These are phyloP conservation scores for Akanthomyces dipterigenus DNA, from an alignment of 2,329 filamentous ascomycete genomes.

Conservation along the genomic window DNA sequence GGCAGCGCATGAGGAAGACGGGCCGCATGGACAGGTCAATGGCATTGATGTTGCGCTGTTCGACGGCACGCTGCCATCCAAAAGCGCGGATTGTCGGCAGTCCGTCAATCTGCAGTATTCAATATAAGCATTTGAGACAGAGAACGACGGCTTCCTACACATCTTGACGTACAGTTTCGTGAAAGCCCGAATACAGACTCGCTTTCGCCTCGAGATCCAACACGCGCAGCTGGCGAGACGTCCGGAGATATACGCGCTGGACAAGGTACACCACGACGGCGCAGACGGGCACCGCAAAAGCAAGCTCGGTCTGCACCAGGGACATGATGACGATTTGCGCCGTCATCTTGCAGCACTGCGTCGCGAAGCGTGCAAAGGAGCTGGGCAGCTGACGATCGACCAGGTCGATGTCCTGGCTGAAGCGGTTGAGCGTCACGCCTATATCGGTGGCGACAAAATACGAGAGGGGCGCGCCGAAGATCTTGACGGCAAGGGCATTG, in stretches of 20 bases:
- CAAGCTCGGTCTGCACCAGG: constrained; percentile 35
- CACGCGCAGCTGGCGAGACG: constrained; percentile 49
- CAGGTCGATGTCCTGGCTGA: constrained; percentile 34
- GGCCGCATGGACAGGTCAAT: constrained; percentile 27
- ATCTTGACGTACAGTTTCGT: constrained; percentile 27
- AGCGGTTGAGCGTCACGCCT: constrained; percentile 34
- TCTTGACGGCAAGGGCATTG: constrained; percentile 11
- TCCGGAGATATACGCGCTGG: constrained; percentile 33
- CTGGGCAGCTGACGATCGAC: constrained; percentile 32
- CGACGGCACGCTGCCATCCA: constrained; percentile 24
- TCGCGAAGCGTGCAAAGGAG: constrained; percentile 23
- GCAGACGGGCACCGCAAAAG: constrained; percentile 35
- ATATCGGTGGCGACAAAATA: constrained; percentile 34
- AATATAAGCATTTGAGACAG: not conserved
- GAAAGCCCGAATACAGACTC: constrained; percentile 34
- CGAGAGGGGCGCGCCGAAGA: constrained; percentile 25
- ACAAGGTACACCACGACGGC: constrained; percentile 19
- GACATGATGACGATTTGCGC: constrained; percentile 39
- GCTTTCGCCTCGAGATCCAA: constrained; percentile 49
- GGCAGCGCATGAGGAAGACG: constrained; percentile 34
- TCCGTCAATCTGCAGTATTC: constrained; percentile 16
- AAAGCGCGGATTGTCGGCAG: constrained; percentile 24
- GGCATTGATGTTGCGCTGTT: constrained; percentile 34
- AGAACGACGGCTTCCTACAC: not conserved
- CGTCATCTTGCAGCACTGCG: constrained; percentile 30